Evolutionary conservation across 2,329 filamentous ascomycete species (phyloP), one percentile per base, ranked within the genome.

Genomic region (Aureobasidium sp.): DNA sequence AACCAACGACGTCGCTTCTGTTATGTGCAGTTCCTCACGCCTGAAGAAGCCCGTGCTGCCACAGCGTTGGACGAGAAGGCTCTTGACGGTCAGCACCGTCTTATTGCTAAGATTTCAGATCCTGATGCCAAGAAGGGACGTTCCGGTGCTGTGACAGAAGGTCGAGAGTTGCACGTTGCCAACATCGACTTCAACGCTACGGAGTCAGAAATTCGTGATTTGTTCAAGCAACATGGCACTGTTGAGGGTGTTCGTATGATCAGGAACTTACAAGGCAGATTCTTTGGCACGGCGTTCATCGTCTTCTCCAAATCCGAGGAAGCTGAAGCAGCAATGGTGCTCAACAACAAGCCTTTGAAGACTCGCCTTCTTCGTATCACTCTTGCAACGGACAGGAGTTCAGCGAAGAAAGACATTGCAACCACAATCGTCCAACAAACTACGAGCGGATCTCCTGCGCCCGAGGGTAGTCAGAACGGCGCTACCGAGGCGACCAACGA

Each of bases 1-100:
- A 93, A 96, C 68, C 86, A 87, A 1, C 86, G 89, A 67, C 89
- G 94, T 33, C 87, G 94, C 25, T 99, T 99, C 76, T 96, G 92
- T 77, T 99, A 99, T 72, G 81, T 96, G 7, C 90, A 95, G n/a
- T 96, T 96, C 71, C 81, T 85, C 50, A 84, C 84, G 33, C 74
- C 81, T 2, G 79, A 80, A n/a, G 82, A 83, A 57, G 89, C 91
- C 0, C 79, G 84, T 40, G 72, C 71, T 51, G 92, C 92, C 1
- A 87, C 86, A 0, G 76, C 83, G 61, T 81, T 96, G 51, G 81
- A 96, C 68, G 87, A 87, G 27, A 85, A 81, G 60, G 71, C 85
- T 23, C 74, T 95, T 0, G 87, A 87, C 25, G 84, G 84, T 27
- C 81, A 83, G 29, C 85, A 86, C 66, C 85, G 81, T 65, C 79